phyloP scores from a whole-genome alignment of 2,329 filamentous ascomycete genomes.

The Aspergillus eucalypticola region DNA sequence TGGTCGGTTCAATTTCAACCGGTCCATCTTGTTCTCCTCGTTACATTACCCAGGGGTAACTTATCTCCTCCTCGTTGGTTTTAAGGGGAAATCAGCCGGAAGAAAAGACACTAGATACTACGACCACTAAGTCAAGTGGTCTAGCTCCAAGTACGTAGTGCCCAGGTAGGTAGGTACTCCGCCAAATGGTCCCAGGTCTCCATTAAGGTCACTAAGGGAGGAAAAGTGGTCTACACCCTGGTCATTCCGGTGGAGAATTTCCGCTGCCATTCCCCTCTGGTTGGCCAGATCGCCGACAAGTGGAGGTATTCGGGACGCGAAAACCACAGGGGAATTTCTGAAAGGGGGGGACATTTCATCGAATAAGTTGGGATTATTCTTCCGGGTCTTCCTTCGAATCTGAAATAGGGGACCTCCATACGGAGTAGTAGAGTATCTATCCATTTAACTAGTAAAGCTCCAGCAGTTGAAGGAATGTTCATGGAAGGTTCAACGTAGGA shows the following conservation, averaged over 20 bases:
- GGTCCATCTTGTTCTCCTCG: not conserved
- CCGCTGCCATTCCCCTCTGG: not conserved
- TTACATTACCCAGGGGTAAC: not conserved
- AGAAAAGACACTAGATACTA: not conserved
- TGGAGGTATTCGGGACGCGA: constrained; percentile 4
- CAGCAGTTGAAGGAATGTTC: not conserved
- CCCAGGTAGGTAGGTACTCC: constrained; percentile 7
- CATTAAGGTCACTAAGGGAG: not conserved
- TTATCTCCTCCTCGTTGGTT: not conserved
- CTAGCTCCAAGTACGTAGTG: constrained; percentile 1
- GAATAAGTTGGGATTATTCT: constrained; percentile 1
- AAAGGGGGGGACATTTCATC: not conserved
- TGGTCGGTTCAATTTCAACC: not conserved
- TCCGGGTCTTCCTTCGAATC: not conserved
- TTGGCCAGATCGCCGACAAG: constrained; percentile 1
- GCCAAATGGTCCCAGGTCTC: constrained; percentile 1
- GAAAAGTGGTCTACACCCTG: constrained; percentile 1
- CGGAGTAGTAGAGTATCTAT: not conserved
- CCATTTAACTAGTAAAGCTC: not conserved
- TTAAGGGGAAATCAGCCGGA: not conserved
- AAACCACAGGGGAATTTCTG: not conserved
- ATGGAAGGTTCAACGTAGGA: not conserved
- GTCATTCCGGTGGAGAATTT: constrained; percentile 3
- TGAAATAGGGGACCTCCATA: not conserved
- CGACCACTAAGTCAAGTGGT: not conserved